Percentiles rank a stretch among this genome's conserved stretches.
phyloP scores from a whole-genome alignment of 106 monocot genomes.

The Xerophyta viscosa region DNA sequence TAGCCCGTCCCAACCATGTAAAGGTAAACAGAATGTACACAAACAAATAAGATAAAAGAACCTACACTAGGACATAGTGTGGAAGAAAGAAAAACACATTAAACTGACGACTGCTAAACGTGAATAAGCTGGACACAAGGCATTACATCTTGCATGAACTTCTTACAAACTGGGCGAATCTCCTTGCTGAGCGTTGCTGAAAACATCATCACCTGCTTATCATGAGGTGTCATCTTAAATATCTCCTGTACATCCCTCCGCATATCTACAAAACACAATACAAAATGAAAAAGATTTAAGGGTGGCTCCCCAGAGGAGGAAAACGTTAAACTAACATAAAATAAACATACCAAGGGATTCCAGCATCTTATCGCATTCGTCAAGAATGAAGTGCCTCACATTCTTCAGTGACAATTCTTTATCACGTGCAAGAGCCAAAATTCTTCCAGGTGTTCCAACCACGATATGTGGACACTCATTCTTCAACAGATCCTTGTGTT shows the following conservation, averaged over 20 bases:
- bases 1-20: background rate
- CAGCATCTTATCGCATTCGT: conserved; percentile 99
- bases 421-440: conserved; percentile 83
- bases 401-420: conserved; percentile 92
- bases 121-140: conserved; percentile 17
- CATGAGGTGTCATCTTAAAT: conserved; percentile 99
- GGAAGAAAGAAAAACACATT: background rate
- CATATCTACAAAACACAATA: conserved; percentile 67
- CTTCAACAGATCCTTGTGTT: conserved; percentile 86
- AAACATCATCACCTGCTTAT: conserved; percentile 99
- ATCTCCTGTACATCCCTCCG: conserved; percentile 99
- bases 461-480: conserved; percentile 99
- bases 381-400: conserved; percentile 98
- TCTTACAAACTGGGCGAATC: conserved; percentile 98
- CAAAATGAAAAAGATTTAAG: conserved; percentile 9
- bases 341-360: conserved; percentile 58
- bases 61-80: background rate
- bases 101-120: conserved; percentile 14
- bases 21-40: too few relatives aligned
- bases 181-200: conserved; percentile 99
- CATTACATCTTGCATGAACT: conserved; percentile 99
- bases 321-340: conserved; percentile 12
- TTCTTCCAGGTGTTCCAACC: conserved; percentile 97
- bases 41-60: background rate
- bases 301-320: too few relatives aligned